A percentile compares a stretch with the other conserved stretches of the same genome.
Conservation (phyloP, 257 asterid genomes). For the Scutellaria baicalensis region DNA sequence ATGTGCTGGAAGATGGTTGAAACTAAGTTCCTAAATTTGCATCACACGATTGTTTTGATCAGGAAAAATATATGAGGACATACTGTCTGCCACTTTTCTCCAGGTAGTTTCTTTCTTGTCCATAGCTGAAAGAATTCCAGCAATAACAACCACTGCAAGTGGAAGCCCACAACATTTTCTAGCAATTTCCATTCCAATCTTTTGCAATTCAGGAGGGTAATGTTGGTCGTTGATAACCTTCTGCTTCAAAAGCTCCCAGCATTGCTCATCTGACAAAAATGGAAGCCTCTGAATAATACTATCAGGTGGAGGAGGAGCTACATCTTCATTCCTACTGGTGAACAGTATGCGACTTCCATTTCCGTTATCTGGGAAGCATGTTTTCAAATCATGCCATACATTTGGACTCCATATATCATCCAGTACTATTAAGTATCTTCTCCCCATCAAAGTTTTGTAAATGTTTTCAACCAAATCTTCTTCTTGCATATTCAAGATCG, state of each 20-base stretch:
- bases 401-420: constrained; percentile 38
- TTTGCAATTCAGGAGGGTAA: constrained; percentile 19
- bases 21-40: constrained; percentile 17
- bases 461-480: background rate
- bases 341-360: constrained; percentile 29
- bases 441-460: constrained; percentile 8
- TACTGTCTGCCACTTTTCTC: constrained; percentile 12
- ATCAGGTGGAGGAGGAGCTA: background rate
- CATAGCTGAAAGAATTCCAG: constrained; percentile 22
- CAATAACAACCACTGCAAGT: constrained; percentile 28
- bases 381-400: constrained; percentile 15
- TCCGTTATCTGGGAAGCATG: constrained; percentile 8
- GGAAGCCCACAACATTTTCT: constrained; percentile 27
- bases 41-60: background rate
- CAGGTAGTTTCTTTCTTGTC: constrained; percentile 9
- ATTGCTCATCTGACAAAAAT: background rate
- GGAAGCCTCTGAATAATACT: constrained; percentile 3
- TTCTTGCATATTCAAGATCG: background rate
- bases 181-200: constrained; percentile 16
- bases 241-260: constrained; percentile 23
- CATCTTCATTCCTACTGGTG: constrained; percentile 13
- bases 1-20: constrained; percentile 17
- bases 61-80: background rate
- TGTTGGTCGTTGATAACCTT: constrained; percentile 13
- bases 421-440: constrained; percentile 25